phyloP scores from a whole-genome alignment of 2,329 filamentous ascomycete species.

The Mollisiaceae sp. region DNA sequence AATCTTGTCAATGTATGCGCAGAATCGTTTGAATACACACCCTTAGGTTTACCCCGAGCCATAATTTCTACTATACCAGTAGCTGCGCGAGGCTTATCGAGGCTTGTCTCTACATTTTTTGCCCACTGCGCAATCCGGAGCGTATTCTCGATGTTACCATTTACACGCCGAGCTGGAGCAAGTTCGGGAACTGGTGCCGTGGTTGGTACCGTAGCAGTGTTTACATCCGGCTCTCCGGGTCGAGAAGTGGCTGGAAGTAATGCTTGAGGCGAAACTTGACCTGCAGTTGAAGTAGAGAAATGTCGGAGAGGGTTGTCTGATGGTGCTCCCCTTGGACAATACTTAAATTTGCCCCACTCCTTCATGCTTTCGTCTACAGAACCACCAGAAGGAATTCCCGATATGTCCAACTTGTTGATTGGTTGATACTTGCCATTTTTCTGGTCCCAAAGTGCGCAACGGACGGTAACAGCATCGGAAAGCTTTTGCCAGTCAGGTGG shows the following conservation, averaged over 20 bases:
- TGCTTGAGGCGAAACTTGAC: background rate
- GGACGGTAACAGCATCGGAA: slow-evolving; percentile 25
- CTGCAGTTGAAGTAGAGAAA: slow-evolving; percentile 8
- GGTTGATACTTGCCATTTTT: slow-evolving; percentile 16
- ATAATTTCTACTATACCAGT: background rate
- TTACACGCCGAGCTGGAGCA: background rate
- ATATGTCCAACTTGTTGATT: slow-evolving; percentile 17
- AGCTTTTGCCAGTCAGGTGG: slow-evolving; percentile 24
- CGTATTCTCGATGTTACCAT: background rate
- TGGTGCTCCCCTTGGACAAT: slow-evolving; percentile 21
- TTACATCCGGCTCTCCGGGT: background rate
- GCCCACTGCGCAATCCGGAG: background rate
- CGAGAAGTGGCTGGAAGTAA: background rate
- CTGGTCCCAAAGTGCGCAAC: slow-evolving; percentile 27
- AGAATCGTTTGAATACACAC: background rate
- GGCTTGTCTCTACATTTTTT: background rate
- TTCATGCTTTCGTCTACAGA: slow-evolving; percentile 1
- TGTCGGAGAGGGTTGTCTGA: slow-evolving; percentile 24
- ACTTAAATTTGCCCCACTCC: slow-evolving; percentile 23
- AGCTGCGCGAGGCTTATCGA: background rate
- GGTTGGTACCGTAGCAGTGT: background rate
- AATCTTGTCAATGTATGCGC: background rate
- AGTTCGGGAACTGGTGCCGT: background rate
- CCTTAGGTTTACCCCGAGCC: too few species aligned
- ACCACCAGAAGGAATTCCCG: background rate